Percentiles rank a stretch among this genome's conserved stretches.
phyloP scores from a whole-genome alignment of 495 filamentous ascomycete genomes.

The Cercophora newfieldiana region DNA sequence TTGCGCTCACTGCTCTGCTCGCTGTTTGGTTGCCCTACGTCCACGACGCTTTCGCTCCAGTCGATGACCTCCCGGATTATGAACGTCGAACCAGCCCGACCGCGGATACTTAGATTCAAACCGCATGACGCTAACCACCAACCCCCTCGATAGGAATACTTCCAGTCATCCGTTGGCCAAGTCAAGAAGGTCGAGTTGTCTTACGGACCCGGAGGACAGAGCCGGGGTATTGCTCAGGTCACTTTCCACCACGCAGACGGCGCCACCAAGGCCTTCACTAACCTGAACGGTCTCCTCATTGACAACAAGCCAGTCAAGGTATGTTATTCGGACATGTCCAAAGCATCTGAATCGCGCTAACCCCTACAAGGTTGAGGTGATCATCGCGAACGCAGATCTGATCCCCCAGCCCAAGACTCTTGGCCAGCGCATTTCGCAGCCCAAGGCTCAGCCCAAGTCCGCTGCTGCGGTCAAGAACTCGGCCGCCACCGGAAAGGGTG shows the following conservation, averaged over 20 bases:
- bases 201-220: slow-evolving; percentile 87
- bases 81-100: slow-evolving; percentile 24
- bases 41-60: slow-evolving; percentile 6
- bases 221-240: slow-evolving; percentile 77
- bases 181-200: slow-evolving; percentile 86
- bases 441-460: slow-evolving; percentile 82
- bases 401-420: slow-evolving; percentile 70
- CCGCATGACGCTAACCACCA: slow-evolving; percentile 39
- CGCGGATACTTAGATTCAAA: slow-evolving; percentile 19
- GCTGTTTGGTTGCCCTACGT: slow-evolving; percentile 25
- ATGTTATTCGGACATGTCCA: slow-evolving; percentile 16
- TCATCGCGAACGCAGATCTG: slow-evolving; percentile 71
- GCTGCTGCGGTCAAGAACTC: slow-evolving; percentile 68
- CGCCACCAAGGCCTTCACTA: slow-evolving; percentile 75
- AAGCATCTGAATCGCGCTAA: background rate
- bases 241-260: slow-evolving; percentile 72
- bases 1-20: slow-evolving; percentile 40
- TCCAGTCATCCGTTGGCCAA: slow-evolving; percentile 80
- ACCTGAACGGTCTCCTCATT: slow-evolving; percentile 83
- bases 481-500: slow-evolving; percentile 34
- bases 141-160: slow-evolving; percentile 81
- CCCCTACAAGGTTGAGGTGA: slow-evolving; percentile 73
- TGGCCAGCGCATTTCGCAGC: slow-evolving; percentile 79
- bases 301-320: slow-evolving; percentile 92
- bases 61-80: slow-evolving; percentile 13